Evolutionary conservation across 208 protist genomes (phyloP).

Genomic region (Strigomonas galati): DNA sequence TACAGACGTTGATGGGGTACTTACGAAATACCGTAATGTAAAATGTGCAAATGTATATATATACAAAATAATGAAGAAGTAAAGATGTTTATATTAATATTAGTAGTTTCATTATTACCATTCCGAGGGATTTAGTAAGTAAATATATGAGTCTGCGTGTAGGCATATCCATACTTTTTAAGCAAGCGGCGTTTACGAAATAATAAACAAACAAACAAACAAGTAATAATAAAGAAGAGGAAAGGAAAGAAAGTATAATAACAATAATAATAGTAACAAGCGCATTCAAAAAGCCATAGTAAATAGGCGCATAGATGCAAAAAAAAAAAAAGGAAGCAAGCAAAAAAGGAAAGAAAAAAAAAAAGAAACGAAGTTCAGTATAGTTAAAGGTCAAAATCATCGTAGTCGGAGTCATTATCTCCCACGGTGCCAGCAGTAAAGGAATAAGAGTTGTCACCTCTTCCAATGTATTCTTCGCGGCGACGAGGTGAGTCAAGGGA

Average conservation of each 20-base stretch:
- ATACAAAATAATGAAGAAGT: too few relatives aligned
- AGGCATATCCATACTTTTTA: too few relatives aligned
- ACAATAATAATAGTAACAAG: constrained; percentile 19
- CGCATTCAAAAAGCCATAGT: constrained; percentile 12
- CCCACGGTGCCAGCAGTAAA: constrained; percentile 17
- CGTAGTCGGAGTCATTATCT: constrained; percentile 10
- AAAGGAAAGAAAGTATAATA: constrained; percentile 24
- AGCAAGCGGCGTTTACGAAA: too few relatives aligned
- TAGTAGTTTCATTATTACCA: too few relatives aligned
- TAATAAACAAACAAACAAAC: background rate
- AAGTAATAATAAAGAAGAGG: background rate
- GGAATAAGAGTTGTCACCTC: background rate
- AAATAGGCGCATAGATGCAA: background rate
- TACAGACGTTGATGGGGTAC: too few relatives aligned
- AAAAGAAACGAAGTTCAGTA: constrained; percentile 3
- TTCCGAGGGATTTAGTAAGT: too few relatives aligned
- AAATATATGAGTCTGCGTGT: too few relatives aligned
- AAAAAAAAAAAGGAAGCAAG: constrained; percentile 14
- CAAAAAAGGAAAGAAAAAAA: constrained; percentile 7
- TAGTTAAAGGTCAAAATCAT: background rate
- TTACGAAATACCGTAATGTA: too few relatives aligned
- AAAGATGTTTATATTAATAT: too few relatives aligned
- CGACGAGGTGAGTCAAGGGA: background rate
- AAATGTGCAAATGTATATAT: too few relatives aligned
- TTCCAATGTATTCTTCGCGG: background rate